A percentile compares a stretch with the other conserved stretches of the same genome.
Conservation (phyloP, 2,329 filamentous ascomycete genomes). For the Penicillium sp. region DNA sequence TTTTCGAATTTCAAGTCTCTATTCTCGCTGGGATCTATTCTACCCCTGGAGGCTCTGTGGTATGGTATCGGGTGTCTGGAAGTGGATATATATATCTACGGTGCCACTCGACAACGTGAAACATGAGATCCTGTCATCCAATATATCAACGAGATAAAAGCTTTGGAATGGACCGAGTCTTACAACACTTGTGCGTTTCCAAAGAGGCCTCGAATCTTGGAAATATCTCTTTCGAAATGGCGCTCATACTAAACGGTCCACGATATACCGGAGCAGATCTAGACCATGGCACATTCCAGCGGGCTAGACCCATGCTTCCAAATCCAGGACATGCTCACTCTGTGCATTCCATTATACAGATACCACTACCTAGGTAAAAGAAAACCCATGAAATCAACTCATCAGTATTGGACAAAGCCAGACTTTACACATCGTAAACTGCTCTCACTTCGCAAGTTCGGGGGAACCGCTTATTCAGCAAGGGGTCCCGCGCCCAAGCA, state of each 20-base stretch:
- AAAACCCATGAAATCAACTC: neutral
- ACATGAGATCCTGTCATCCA: neutral
- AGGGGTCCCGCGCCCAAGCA: conserved; percentile 24
- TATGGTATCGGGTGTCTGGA: too few species aligned
- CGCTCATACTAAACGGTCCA: neutral
- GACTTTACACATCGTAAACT: neutral
- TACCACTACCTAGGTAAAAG: neutral
- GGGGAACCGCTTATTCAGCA: conserved; percentile 30
- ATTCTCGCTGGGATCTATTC: too few species aligned
- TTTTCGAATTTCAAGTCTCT: too few species aligned
- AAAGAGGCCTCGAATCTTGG: too few species aligned
- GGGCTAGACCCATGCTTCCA: neutral
- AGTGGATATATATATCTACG: too few species aligned
- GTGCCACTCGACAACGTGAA: neutral
- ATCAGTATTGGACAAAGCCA: neutral
- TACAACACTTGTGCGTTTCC: neutral
- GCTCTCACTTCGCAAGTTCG: neutral
- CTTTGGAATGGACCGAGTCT: neutral
- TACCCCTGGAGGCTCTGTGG: too few species aligned
- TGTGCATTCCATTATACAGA: neutral
- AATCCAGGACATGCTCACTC: neutral
- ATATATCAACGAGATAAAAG: neutral
- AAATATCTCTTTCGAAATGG: neutral
- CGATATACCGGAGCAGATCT: neutral
- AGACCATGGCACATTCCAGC: neutral